Conservation (phyloP, 2,329 filamentous ascomycete genomes). For the Lasiodiplodia theobromae region DNA sequence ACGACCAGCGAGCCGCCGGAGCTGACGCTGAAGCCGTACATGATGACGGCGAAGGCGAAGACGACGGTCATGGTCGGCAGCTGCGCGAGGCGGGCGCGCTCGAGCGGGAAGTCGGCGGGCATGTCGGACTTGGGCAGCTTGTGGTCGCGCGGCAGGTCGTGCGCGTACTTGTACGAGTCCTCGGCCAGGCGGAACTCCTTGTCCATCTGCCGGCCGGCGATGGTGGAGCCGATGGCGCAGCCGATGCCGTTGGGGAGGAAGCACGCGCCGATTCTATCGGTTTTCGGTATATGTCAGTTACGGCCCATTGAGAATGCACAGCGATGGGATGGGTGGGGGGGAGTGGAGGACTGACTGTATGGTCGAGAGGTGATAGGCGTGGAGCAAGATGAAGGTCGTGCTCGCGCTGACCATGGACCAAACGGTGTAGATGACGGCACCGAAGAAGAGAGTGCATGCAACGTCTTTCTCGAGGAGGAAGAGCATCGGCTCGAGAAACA, state of each 20-base stretch:
- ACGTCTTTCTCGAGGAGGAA: constrained; percentile 44
- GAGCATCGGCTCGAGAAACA: constrained; percentile 22
- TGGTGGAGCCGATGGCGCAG: constrained; percentile 60
- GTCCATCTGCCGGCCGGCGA: constrained; percentile 62
- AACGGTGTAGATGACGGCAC: constrained; percentile 60
- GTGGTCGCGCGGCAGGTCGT: constrained; percentile 27
- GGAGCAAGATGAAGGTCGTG: constrained; percentile 58
- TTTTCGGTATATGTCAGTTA: no score
- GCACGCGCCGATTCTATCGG: constrained; percentile 54
- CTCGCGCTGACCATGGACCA: constrained; percentile 65
- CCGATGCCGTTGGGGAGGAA: constrained; percentile 65
- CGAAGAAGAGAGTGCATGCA: constrained; percentile 55
- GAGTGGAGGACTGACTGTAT: constrained; percentile 40
- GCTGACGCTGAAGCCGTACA: constrained; percentile 61
- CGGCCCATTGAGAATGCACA: constrained; percentile 44
- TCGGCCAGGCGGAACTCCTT: constrained; percentile 53
- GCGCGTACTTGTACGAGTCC: constrained; percentile 21
- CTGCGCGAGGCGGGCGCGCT: constrained; percentile 60
- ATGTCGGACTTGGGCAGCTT: constrained; percentile 1
- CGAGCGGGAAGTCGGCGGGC: constrained; percentile 53
- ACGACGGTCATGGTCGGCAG: constrained; percentile 55
- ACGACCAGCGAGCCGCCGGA: constrained; percentile 51
- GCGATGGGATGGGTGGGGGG: no score
- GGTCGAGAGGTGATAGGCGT: constrained; percentile 52
- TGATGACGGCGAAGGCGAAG: constrained; percentile 56